Evolutionary conservation across 2,329 filamentous ascomycete genomes (phyloP), one percentile per base, ranked within the genome.

Genomic region (Ilyonectria sp.): DNA sequence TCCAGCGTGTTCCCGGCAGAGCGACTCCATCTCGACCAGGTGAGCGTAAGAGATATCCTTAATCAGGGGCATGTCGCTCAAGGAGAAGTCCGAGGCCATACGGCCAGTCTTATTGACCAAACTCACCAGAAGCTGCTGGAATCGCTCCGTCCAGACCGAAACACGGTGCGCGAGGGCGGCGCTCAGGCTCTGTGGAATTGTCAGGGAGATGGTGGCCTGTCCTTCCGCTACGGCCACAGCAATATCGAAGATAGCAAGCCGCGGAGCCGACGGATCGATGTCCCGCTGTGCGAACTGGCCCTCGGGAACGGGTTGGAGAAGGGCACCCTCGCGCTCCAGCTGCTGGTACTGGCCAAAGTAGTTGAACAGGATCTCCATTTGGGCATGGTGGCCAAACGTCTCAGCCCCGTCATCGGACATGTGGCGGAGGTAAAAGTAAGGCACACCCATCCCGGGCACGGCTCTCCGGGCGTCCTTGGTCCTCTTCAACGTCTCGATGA

Each of bases 391-490:
- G 1, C 69, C 65, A 68, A 80, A 82, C 29, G 77, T 68, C 44
- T 80, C 67, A 1, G 65, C 69, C 2, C 78, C 78, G 1, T 75
- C 71, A 23, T 72, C 61, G 40, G 70, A 79, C 54, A 80, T 73
- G 57, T 78, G 78, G 6, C 77, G 76, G 2, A 1, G n/a, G 6
- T 15, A 40, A 17, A 40, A 40, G 37, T 40, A 40, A 3, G 37
- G 37, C 13, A 40, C 37, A 6, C 37, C 37, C 10, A 75, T 71
- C 0, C 82, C 82, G 59, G 83, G 82, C 19, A 71, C 73, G 0
- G 79, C 78, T 2, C 79, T 74, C 4, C 81, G 78, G 31, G 76
- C 57, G 60, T 84, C 81, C 65, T 84, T 83, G 26, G 50, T 55
- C 46, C 31, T 61, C 15, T 54, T 62, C 6, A 71, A 0, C 80